Evolutionary conservation across 352 stramenopile genomes (phyloP).

Genomic region (Globisporangium sylvaticum): DNA sequence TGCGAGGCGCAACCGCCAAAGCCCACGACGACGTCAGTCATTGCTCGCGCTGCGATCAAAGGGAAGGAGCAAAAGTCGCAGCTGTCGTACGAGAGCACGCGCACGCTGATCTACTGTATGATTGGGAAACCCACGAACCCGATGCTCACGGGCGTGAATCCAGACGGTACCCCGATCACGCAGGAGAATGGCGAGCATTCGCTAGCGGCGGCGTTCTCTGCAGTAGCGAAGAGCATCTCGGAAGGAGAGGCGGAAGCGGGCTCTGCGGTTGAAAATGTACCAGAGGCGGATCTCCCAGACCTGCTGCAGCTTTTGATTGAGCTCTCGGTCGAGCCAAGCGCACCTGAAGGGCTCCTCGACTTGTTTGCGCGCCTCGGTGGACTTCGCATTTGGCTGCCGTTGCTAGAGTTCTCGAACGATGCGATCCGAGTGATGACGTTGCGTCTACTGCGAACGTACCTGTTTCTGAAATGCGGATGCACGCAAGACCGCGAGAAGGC

Average conservation of each 20-base stretch:
- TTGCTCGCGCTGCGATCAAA: conserved; percentile 40
- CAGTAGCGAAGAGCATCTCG: conserved; percentile 47
- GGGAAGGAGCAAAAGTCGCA: conserved; percentile 67
- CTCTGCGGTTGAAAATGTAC: conserved; percentile 70
- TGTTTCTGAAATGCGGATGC: conserved; percentile 75
- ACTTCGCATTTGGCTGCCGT: conserved; percentile 76
- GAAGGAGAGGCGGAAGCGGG: conserved; percentile 67
- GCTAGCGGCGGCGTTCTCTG: conserved; percentile 32
- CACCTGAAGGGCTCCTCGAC: conserved; percentile 63
- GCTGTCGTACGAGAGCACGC: conserved; percentile 80
- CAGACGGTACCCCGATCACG: conserved; percentile 50
- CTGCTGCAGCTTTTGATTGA: conserved; percentile 77
- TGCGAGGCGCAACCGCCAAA: conserved; percentile 66
- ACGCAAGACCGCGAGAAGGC: conserved; percentile 57
- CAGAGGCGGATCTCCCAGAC: conserved; percentile 67
- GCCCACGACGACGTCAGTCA: conserved; percentile 36
- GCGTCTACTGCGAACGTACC: conserved; percentile 70
- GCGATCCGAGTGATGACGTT: conserved; percentile 79
- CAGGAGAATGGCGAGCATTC: conserved; percentile 44
- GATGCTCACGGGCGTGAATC: conserved; percentile 57
- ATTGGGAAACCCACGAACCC: conserved; percentile 78
- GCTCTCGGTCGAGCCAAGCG: conserved; percentile 65
- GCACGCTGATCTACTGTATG: conserved; percentile 83
- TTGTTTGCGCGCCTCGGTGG: conserved; percentile 73
- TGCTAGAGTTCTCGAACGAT: conserved; percentile 72